Evolutionary conservation across 2,329 filamentous ascomycete genomes (phyloP).

Genomic region (Daldinia sp.): DNA sequence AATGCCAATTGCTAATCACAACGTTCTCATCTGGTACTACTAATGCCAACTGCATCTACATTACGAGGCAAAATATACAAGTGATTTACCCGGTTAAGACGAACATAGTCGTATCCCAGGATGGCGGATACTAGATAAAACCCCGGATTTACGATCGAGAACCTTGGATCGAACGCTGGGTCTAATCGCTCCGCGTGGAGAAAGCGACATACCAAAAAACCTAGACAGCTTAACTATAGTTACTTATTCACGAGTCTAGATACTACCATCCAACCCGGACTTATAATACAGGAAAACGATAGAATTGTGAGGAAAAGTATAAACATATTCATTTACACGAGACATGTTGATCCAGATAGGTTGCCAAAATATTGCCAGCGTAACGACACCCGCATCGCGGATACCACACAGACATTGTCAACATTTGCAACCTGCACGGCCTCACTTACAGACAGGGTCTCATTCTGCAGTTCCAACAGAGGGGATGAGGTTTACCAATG

Average conservation of each 20-base stretch:
- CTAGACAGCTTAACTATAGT: not conserved
- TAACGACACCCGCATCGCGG: not conserved
- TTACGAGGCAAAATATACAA: not conserved
- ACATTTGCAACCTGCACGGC: constrained; percentile 1
- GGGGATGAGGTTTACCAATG: constrained; percentile 8
- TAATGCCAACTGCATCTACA: not conserved
- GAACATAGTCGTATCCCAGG: not conserved
- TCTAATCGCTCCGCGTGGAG: not conserved
- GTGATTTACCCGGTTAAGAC: not conserved
- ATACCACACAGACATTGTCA: constrained; percentile 2
- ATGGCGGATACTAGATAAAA: not conserved
- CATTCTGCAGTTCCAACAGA: not conserved
- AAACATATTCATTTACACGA: not conserved
- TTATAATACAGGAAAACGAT: constrained; percentile 4
- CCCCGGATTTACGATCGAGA: not conserved
- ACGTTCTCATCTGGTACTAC: not conserved
- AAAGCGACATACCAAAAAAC: too few species aligned
- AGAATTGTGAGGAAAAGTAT: not conserved
- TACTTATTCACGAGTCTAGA: not conserved
- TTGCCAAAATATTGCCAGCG: not conserved
- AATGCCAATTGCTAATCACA: not conserved
- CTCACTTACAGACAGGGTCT: not conserved
- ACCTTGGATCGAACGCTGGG: not conserved
- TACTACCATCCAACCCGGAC: not conserved
- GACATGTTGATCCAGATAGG: not conserved